Conservation (phyloP, 1,284 basidiomycete species). For the Apiotrichum sp. region DNA sequence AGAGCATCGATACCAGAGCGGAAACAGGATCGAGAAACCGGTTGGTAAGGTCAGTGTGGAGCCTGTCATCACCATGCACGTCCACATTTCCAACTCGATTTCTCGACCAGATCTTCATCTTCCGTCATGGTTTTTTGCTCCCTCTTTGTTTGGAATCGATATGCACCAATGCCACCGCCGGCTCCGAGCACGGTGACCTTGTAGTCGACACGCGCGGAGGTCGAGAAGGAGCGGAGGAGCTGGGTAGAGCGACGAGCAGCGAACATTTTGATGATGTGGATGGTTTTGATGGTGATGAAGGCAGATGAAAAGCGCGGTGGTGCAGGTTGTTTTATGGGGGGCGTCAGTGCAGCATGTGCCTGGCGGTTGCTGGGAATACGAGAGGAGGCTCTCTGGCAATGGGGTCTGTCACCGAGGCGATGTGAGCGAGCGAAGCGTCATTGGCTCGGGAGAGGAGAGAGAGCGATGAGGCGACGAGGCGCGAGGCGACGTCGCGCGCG, state of each 20-base stretch:
- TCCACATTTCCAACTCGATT: not conserved
- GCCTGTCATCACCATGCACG: too few relatives aligned
- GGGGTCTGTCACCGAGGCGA: too few relatives aligned
- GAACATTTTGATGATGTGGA: slow-evolving; percentile 22
- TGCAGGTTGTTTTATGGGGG: not conserved
- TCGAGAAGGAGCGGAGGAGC: slow-evolving; percentile 42
- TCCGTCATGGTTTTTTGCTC: not conserved
- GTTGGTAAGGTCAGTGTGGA: not conserved
- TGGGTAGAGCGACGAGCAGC: slow-evolving; percentile 28
- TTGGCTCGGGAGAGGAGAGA: too few relatives aligned
- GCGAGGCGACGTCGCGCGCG: too few relatives aligned
- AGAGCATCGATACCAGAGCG: not conserved
- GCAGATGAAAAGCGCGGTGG: not conserved
- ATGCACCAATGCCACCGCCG: slow-evolving; percentile 55
- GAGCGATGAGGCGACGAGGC: too few relatives aligned
- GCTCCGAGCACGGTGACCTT: slow-evolving; percentile 48
- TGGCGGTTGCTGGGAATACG: too few relatives aligned
- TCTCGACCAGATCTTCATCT: not conserved
- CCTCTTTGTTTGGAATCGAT: not conserved
- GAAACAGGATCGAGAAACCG: not conserved
- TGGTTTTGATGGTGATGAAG: not conserved
- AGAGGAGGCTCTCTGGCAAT: too few relatives aligned
- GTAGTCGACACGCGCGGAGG: slow-evolving; percentile 41
- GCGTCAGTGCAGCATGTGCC: too few relatives aligned
- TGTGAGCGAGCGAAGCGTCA: too few relatives aligned